Evolutionary conservation across 441 rosid genomes (phyloP), one percentile per base, ranked within the genome.

Genomic region (Aleurites moluccanus): DNA sequence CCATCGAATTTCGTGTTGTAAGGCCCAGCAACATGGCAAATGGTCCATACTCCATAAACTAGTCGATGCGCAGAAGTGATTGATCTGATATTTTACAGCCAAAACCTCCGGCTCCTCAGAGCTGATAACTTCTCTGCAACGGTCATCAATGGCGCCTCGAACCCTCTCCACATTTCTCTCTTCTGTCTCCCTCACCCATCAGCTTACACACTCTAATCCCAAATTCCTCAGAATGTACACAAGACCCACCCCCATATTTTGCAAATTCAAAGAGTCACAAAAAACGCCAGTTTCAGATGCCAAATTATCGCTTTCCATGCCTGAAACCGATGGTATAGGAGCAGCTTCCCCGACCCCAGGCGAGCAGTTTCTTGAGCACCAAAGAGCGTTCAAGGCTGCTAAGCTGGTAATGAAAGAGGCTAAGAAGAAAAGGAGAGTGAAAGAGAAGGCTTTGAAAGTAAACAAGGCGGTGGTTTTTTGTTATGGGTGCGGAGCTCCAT

Each of bases 401-500:
- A 90, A 88, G 82, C 63, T 79, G 8, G 83, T 82, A 65, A 73
- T 85, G 70, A 86, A 76, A 77, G 89, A 84, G 80, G 77, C 80
- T 30, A 88, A 86, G 83, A 88, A 79, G 75, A 78, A 77, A 76
- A 81, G 73, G 80, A 82, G 75, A 6, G 9, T 6, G 56, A 52
- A 52, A 56, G 86, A 73, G 42, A 80, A 70, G 81, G 73, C 80
- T 23, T 65, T 85, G 76, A 89, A 83, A 68, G 78, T 81, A 38
- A 85, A 80, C 25, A 77, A 86, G 1, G 85, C 81, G 0, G 80
- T 85, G 40, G 83, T 89, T 14, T 79, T 85, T 80, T 95, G 99
- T 65, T 95, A 95, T 55, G 99, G 99, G 0, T 93, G 99, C 59
- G 98, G 99, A 75, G 97, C 99, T 83, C 97, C 98, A 47, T 85